These are phyloP conservation scores for Magnaporthales sp. DNA, from an alignment of 2,329 filamentous ascomycete genomes.

Conservation along the genomic window DNA sequence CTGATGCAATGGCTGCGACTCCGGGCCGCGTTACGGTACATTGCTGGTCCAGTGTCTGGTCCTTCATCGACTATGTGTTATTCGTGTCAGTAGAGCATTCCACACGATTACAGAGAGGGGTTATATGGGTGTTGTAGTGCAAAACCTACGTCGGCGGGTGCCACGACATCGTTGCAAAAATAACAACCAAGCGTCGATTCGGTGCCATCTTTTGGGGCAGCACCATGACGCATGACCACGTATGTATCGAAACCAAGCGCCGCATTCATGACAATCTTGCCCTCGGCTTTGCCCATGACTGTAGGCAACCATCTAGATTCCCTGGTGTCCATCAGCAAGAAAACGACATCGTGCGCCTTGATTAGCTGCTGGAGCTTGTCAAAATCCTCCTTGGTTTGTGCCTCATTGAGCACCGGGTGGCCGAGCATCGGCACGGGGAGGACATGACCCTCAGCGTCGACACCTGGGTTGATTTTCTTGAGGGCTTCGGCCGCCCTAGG, in stretches of 20 bases:
- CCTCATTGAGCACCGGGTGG: slow-evolving; percentile 71
- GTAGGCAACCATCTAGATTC: slow-evolving; percentile 95
- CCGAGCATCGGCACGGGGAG: slow-evolving; percentile 93
- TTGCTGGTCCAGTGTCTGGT: slow-evolving; percentile 93
- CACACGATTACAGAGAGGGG: not conserved
- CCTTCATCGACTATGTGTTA: slow-evolving; percentile 67
- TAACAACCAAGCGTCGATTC: slow-evolving; percentile 79
- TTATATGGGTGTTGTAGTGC: not conserved
- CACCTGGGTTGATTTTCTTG: slow-evolving; percentile 80
- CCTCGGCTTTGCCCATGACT: slow-evolving; percentile 85
- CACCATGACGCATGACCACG: slow-evolving; percentile 92
- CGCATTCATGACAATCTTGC: slow-evolving; percentile 95
- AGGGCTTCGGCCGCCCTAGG: slow-evolving; percentile 70
- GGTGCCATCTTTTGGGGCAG: slow-evolving; percentile 46
- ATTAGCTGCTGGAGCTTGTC: slow-evolving; percentile 67
- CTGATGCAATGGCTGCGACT: slow-evolving; percentile 85
- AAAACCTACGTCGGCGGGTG: slow-evolving; percentile 77
- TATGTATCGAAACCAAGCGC: slow-evolving; percentile 95
- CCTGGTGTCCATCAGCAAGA: slow-evolving; percentile 93
- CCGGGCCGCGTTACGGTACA: slow-evolving; percentile 95
- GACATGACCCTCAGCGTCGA: slow-evolving; percentile 70
- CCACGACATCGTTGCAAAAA: slow-evolving; percentile 97
- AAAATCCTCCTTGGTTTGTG: slow-evolving; percentile 63
- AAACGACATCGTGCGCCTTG: slow-evolving; percentile 80
- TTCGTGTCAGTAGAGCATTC: not conserved